Conservation (phyloP, 2,329 filamentous ascomycete species). For the Trichoderma breve region DNA sequence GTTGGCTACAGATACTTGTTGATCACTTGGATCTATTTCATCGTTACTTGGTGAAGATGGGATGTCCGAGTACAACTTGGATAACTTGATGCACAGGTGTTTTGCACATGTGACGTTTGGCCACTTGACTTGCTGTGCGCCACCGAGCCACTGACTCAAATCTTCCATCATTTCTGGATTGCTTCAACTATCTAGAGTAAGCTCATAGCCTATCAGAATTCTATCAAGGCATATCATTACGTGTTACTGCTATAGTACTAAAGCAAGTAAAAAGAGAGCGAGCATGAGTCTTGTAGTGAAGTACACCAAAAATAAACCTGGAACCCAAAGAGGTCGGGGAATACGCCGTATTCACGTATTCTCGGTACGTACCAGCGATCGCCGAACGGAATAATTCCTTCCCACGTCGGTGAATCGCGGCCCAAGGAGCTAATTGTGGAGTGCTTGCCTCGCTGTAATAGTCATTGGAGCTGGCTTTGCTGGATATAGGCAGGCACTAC, state of each 20-base stretch:
- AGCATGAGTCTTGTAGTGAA: not conserved
- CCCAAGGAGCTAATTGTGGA: not conserved
- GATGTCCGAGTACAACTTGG: not conserved
- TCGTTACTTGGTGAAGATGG: not conserved
- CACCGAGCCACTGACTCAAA: not conserved
- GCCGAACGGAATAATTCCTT: not conserved
- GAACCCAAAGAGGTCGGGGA: not conserved
- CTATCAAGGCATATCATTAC: not conserved
- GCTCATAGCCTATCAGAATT: not conserved
- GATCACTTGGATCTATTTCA: not conserved
- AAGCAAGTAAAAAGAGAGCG: not conserved
- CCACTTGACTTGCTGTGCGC: not conserved
- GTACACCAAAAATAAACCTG: not conserved
- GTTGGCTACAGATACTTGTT: not conserved
- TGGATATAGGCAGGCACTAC: not conserved
- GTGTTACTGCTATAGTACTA: not conserved
- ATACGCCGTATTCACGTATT: not conserved
- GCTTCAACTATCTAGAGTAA: not conserved
- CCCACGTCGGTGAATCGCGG: not conserved
- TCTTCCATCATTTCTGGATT: not conserved
- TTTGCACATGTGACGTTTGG: not conserved
- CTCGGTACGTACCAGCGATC: not conserved
- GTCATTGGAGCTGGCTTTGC: not conserved
- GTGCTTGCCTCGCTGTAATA: not conserved
- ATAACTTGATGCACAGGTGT: too few species aligned